Conservation (phyloP, 2,329 filamentous ascomycete genomes). For the Penicillium sp. region DNA sequence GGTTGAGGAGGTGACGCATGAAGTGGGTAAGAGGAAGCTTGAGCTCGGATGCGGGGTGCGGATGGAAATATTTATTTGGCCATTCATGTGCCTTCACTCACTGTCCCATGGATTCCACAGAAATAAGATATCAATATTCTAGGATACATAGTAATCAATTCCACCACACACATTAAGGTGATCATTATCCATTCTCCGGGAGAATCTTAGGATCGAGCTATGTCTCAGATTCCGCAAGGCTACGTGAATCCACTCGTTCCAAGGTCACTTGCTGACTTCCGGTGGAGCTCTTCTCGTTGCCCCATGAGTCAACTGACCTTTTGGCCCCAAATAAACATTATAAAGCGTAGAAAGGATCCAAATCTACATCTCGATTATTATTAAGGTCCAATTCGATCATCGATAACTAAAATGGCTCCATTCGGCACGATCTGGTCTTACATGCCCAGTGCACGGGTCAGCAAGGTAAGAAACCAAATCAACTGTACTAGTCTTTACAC, state of each 20-base stretch:
- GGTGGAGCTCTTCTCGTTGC: background rate
- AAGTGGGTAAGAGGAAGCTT: background rate
- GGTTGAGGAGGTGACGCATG: constrained; percentile 17
- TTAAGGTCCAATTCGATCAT: background rate
- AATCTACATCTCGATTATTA: background rate
- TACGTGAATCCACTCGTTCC: background rate
- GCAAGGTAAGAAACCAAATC: constrained; percentile 14
- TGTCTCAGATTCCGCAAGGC: background rate
- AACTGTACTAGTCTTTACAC: too few species aligned
- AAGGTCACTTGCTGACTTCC: background rate
- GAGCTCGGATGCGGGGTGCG: background rate
- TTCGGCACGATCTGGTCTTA: constrained; percentile 26
- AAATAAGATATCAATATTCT: background rate
- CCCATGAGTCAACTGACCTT: background rate
- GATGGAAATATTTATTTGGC: too few species aligned
- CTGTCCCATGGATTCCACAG: background rate
- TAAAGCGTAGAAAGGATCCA: background rate
- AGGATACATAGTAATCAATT: too few species aligned
- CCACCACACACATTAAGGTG: too few species aligned
- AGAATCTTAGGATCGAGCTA: too few species aligned
- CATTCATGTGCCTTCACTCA: too few species aligned
- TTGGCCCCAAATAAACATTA: background rate
- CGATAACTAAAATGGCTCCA: constrained; percentile 20
- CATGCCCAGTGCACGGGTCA: constrained; percentile 21
- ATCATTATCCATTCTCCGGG: too few species aligned